Evolutionary conservation across 2,329 filamentous ascomycete genomes (phyloP), one percentile per base, ranked within the genome.

Genomic region (Albifimbria verrucaria): DNA sequence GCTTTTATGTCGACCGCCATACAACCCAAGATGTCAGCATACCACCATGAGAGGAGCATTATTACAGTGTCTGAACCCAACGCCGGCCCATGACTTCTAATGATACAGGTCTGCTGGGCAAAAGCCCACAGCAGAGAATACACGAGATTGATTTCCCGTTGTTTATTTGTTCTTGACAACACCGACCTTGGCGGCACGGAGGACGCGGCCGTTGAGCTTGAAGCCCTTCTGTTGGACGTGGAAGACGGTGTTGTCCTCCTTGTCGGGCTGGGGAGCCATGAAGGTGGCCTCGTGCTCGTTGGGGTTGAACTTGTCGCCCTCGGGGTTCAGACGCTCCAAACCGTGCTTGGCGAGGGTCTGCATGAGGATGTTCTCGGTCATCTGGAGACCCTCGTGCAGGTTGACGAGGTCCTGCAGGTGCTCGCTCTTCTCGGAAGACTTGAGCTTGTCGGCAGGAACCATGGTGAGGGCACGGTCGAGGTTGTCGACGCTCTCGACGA

Each of bases 211-310:
- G 70, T 99, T 97, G 59, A 97, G 83, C 74, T 85, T 86, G 79
- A 96, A 99, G 51, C 94, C 94, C 81, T 96, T 97, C 74, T 90
- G 90, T 80, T 97, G 93, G 48, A 91, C 91, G 70, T 88, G 86
- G 77, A 97, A 94, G 66, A 97, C 90, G 52, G 86, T 89, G 63
- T 90, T 91, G 66, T 97, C 86, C 72, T 96, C 89, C 80, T 96
- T 95, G 62, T 85, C 92, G 50, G 86, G 82, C 77, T 91, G 85
- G 43, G 92, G 90, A 10, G 90, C 86, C 87, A 95, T 92, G 76
- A 97, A 97, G 21, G 90, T 94, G 36, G 94, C 94, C 80, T 99
- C 94, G 72, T 97, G 94, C 73, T 90, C 82, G 74, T 97, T 97
- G 60, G 94, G 92, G 77, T 99, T 88, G 79, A 99, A 99, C 74